Base-by-base conservation (phyloP, 2,329 filamentous ascomycete genomes). In the Proliferodiscus dingleyae region DNA sequence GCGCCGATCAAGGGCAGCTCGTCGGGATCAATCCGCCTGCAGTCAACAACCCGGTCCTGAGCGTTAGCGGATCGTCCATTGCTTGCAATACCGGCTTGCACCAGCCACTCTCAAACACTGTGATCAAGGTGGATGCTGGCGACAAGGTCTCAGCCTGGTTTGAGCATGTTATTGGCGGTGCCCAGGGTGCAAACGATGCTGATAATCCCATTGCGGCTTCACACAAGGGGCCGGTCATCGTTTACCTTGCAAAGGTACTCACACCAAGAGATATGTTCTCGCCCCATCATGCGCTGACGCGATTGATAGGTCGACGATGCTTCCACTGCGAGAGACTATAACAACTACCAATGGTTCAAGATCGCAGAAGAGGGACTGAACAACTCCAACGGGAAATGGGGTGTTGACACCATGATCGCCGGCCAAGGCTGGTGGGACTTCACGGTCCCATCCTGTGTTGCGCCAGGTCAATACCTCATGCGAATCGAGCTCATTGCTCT, bases 401-500 rank as follows among this genome's bases (percentile, higher is more conserved):
- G 49, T 6, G 57, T 60, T 13, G 55, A 59, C 19, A 54, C 49
- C 10, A 53, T 60, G 42, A 56, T 58, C 38, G 57, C 53, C 15
- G 60, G 60, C 43, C 62, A 60, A 30, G 65, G 74, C 24, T 74
- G 71, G 68, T 65, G 66, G 41, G 71, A 69, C 51, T 74, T 78
- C 61, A 67, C 65, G 45, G 62, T 79, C 50, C 76, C 75, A 33
- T 58, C 64, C 23, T 75, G 71, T 63, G 67, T 78, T 47, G 71
- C 74, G 2, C 64, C 73, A 1, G 75, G 75, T 24, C 68, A 79
- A 41, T 79, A 79, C 53, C 67, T 80, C 23, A 66, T 80, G 61
- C 70, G 75, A 28, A 69, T 73, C 28, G 75, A 80, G 66, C 66
- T 75, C 36, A 64, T 76, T 29, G 56, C 57, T 3, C 66, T 77